Conservation (phyloP, 495 filamentous ascomycete genomes). For the Platismatia glauca region DNA sequence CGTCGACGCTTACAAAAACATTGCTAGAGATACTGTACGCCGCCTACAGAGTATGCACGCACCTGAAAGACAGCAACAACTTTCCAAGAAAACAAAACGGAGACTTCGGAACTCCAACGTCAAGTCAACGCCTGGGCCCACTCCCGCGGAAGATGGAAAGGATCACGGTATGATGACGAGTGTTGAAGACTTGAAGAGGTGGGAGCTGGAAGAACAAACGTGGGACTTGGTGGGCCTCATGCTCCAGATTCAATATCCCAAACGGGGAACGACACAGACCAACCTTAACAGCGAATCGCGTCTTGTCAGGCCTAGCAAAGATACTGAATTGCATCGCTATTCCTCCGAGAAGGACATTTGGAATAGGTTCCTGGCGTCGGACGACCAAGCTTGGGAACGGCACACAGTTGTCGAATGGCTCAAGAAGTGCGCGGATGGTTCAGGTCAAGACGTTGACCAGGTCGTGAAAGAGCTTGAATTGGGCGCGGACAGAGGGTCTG, state of each 20-base stretch:
- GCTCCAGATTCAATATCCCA: constrained; percentile 43
- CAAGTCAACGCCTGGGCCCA: constrained; percentile 8
- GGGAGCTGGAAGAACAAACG: constrained; percentile 70
- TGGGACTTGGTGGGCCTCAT: constrained; percentile 74
- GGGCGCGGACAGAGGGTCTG: constrained; percentile 52
- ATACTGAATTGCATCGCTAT: constrained; percentile 41
- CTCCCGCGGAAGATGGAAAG: background rate
- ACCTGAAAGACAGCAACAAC: constrained; percentile 27
- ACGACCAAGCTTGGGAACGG: constrained; percentile 64
- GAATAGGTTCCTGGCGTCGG: constrained; percentile 55
- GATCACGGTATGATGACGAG: constrained; percentile 15
- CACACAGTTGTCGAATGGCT: constrained; percentile 75
- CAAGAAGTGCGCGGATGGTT: constrained; percentile 55
- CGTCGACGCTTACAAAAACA: constrained; percentile 29
- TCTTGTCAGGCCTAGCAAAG: constrained; percentile 32
- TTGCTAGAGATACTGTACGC: constrained; percentile 24
- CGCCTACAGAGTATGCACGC: constrained; percentile 30
- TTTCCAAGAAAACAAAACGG: constrained; percentile 21
- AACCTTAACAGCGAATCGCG: constrained; percentile 29
- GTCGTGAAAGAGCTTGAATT: constrained; percentile 60
- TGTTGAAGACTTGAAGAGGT: constrained; percentile 48
- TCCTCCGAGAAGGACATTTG: constrained; percentile 54
- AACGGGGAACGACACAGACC: constrained; percentile 28
- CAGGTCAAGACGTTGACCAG: constrained; percentile 59
- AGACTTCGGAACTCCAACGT: constrained; percentile 17